These are phyloP conservation scores for Yarrowia hollandica DNA, from an alignment of 805 yeast species.

Conservation along the genomic window DNA sequence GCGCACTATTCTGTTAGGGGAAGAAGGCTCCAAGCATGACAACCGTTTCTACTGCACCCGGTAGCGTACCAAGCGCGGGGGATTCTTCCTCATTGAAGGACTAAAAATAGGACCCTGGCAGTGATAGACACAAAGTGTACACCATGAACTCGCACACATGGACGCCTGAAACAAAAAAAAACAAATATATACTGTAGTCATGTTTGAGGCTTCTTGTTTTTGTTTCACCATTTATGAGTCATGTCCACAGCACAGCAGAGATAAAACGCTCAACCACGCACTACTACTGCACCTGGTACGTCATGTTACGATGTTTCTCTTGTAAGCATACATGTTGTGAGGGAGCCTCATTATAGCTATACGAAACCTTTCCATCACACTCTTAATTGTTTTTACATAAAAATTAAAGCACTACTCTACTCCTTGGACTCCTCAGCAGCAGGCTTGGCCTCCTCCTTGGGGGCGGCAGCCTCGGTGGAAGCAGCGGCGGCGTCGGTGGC, in stretches of 20 bases:
- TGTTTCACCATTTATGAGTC: neutral
- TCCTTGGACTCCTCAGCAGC: conserved; percentile 29
- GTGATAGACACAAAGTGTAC: too few relatives aligned
- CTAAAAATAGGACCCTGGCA: too few relatives aligned
- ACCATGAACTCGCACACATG: neutral
- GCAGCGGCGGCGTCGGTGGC: conserved; percentile 33
- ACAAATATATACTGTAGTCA: too few relatives aligned
- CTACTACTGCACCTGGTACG: too few relatives aligned
- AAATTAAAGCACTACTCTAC: conserved; percentile 28
- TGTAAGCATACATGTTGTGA: conserved; percentile 1
- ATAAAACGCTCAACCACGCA: too few relatives aligned
- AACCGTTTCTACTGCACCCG: too few relatives aligned
- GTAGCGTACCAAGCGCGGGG: too few relatives aligned
- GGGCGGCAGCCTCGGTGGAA: conserved; percentile 32
- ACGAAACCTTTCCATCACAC: conserved; percentile 26
- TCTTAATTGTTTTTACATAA: conserved; percentile 30
- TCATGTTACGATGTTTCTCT: too few relatives aligned
- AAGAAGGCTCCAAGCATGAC: too few relatives aligned
- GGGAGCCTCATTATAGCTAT: conserved; percentile 26
- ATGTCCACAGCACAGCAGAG: too few relatives aligned
- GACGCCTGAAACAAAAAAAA: conserved; percentile 2
- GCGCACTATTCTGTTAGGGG: too few relatives aligned
- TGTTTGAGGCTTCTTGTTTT: conserved; percentile 1
- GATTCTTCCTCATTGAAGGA: too few relatives aligned
- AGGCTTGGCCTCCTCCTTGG: conserved; percentile 38